Conservation (phyloP, 2,329 filamentous ascomycete species). For the Lasiodiplodia gonubiensis region DNA sequence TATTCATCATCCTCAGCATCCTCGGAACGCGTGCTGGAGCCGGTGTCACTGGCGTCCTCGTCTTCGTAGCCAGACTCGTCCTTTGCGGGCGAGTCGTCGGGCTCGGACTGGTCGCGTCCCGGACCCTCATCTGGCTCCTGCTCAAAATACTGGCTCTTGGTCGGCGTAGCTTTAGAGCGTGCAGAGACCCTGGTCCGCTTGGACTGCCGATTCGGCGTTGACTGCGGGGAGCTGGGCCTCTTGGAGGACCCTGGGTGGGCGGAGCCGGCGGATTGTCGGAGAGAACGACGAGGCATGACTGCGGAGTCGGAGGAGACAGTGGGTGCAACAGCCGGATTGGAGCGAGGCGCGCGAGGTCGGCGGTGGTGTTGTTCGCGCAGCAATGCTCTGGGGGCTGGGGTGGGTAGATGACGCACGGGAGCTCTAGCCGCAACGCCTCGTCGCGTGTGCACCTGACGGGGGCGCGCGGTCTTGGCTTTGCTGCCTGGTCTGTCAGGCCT, state of each 20-base stretch:
- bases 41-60: slow-evolving; percentile 40
- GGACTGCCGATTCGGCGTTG: slow-evolving; percentile 40
- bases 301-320: slow-evolving; percentile 1
- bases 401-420: slow-evolving; percentile 23
- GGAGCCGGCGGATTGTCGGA: slow-evolving; percentile 32
- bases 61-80: slow-evolving; percentile 51
- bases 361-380: slow-evolving; percentile 13
- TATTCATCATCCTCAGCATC: slow-evolving; percentile 40
- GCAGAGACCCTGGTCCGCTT: slow-evolving; percentile 39
- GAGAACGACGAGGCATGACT: slow-evolving; percentile 41
- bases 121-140: slow-evolving; percentile 37
- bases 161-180: slow-evolving; percentile 33
- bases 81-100: slow-evolving; percentile 42
- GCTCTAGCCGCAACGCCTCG: slow-evolving; percentile 22
- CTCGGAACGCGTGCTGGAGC: slow-evolving; percentile 42
- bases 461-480: slow-evolving; percentile 6
- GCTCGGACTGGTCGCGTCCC: slow-evolving; percentile 35
- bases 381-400: slow-evolving; percentile 8
- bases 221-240: slow-evolving; percentile 39
- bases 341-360: not conserved
- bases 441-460: slow-evolving; percentile 25
- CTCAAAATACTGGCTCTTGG: slow-evolving; percentile 44
- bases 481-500: not conserved
- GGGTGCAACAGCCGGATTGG: not conserved
- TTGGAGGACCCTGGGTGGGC: slow-evolving; percentile 40